These are phyloP conservation scores for Aegilops speltoides DNA, from an alignment of 176 grass and related monocot species.

Conservation along the genomic window DNA sequence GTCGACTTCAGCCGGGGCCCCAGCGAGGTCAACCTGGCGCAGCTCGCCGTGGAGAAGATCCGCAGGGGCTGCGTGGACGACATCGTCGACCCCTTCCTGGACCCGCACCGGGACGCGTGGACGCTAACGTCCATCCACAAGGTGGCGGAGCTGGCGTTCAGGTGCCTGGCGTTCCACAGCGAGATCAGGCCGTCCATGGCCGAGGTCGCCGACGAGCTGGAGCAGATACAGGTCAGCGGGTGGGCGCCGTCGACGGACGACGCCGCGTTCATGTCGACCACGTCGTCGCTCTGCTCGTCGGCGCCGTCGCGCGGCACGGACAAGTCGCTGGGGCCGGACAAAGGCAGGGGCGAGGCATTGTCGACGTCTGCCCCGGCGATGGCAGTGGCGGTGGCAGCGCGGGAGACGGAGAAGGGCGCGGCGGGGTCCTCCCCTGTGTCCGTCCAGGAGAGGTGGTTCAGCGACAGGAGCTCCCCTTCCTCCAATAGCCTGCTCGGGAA, in stretches of 20 bases:
- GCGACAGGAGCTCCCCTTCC: slow-evolving; percentile 61
- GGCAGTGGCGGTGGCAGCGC: not conserved
- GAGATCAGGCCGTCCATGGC: slow-evolving; percentile 72
- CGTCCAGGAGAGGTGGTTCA: slow-evolving; percentile 67
- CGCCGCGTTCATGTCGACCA: slow-evolving; percentile 49
- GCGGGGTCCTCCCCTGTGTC: slow-evolving; percentile 52
- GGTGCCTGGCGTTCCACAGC: slow-evolving; percentile 71
- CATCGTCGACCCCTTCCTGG: slow-evolving; percentile 54
- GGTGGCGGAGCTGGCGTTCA: slow-evolving; percentile 67
- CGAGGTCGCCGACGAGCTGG: slow-evolving; percentile 60
- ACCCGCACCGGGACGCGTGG: slow-evolving; percentile 54
- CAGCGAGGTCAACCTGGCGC: slow-evolving; percentile 58
- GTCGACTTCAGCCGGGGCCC: slow-evolving; percentile 35
- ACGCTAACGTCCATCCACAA: slow-evolving; percentile 51
- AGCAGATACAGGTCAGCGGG: slow-evolving; percentile 57
- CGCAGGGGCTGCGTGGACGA: slow-evolving; percentile 53
- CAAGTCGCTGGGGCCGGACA: slow-evolving; percentile 34
- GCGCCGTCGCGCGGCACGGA: slow-evolving; percentile 44
- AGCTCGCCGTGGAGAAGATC: slow-evolving; percentile 53
- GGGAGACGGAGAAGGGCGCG: not conserved
- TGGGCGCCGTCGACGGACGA: slow-evolving; percentile 55
- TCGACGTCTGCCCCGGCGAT: not conserved
- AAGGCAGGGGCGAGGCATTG: slow-evolving; percentile 31
- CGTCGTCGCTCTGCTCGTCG: slow-evolving; percentile 62
- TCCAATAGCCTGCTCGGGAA: slow-evolving; percentile 63